A percentile compares a stretch with the other conserved stretches of the same genome.
phyloP scores from a whole-genome alignment of 441 rosid species.

The Pelargonium fulgidum region DNA sequence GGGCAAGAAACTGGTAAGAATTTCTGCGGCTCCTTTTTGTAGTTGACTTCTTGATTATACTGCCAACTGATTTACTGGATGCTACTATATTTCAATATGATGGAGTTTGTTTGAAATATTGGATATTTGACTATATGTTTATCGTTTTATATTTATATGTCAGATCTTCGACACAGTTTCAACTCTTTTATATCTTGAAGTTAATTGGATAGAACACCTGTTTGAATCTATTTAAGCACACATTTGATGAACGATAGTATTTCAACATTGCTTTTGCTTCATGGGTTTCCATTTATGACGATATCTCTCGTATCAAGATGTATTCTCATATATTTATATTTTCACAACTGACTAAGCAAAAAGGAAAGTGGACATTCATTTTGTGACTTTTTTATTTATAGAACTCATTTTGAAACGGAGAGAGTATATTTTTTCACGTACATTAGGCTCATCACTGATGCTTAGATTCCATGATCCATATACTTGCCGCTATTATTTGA shows the following conservation, averaged over 20 bases:
- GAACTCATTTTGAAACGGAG: no score
- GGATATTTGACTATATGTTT: not conserved
- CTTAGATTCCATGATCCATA: not conserved
- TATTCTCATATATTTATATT: not conserved
- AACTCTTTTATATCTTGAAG: not conserved
- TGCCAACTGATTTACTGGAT: not conserved
- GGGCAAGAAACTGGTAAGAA: conserved; percentile 40
- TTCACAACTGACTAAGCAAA: no score
- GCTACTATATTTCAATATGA: not conserved
- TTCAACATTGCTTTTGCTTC: not conserved
- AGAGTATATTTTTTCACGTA: not conserved
- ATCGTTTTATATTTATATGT: not conserved
- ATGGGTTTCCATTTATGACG: not conserved
- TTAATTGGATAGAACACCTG: not conserved
- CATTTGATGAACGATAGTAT: not conserved
- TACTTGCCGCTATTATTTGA: not conserved
- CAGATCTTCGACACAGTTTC: not conserved
- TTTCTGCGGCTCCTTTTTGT: not conserved
- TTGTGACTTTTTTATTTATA: no score
- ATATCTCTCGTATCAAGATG: not conserved
- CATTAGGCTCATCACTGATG: not conserved
- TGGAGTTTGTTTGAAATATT: not conserved
- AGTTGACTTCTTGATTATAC: not conserved
- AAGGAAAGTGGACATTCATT: no score
- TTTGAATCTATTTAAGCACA: not conserved